A percentile compares a stretch with the other conserved stretches of the same genome.
Evolutionary conservation across 2,329 filamentous ascomycete genomes (phyloP).

Genomic region (Calonectria fujianensis): DNA sequence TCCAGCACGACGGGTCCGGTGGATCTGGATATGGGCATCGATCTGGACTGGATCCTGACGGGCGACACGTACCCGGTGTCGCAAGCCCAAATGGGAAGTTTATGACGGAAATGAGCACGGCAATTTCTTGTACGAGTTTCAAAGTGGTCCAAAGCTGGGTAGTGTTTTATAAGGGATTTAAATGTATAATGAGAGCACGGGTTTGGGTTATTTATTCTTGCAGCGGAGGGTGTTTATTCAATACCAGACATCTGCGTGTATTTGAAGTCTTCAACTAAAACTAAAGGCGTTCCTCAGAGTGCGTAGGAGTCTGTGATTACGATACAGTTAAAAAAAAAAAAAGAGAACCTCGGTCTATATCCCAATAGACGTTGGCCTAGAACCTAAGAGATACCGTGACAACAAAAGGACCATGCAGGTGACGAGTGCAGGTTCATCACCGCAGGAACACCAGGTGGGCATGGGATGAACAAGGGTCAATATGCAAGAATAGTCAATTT

Average conservation of each 20-base stretch:
- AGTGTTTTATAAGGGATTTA: not conserved
- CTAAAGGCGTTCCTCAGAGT: not conserved
- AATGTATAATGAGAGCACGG: slow-evolving; percentile 14
- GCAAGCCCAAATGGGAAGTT: slow-evolving; percentile 17
- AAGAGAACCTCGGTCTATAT: not conserved
- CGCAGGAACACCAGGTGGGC: not conserved
- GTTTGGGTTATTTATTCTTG: not conserved
- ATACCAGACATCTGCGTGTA: not conserved
- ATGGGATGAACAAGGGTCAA: not conserved
- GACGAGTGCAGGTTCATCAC: not conserved
- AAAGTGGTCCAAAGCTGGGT: not conserved
- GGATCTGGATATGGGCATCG: slow-evolving; percentile 45
- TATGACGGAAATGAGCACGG: not conserved
- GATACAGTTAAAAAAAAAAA: not conserved
- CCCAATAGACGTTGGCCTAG: no score
- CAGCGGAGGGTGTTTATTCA: not conserved
- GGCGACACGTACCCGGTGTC: slow-evolving; percentile 41
- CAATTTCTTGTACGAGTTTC: not conserved
- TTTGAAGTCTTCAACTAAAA: not conserved
- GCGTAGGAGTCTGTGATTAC: not conserved
- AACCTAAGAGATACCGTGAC: not conserved
- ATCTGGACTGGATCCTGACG: slow-evolving; percentile 48
- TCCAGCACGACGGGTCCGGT: slow-evolving; percentile 32
- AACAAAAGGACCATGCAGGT: not conserved
- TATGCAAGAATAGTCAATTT: not conserved